phyloP scores from a whole-genome alignment of 352 stramenopile genomes.

The Thraustochytrium striatum region DNA sequence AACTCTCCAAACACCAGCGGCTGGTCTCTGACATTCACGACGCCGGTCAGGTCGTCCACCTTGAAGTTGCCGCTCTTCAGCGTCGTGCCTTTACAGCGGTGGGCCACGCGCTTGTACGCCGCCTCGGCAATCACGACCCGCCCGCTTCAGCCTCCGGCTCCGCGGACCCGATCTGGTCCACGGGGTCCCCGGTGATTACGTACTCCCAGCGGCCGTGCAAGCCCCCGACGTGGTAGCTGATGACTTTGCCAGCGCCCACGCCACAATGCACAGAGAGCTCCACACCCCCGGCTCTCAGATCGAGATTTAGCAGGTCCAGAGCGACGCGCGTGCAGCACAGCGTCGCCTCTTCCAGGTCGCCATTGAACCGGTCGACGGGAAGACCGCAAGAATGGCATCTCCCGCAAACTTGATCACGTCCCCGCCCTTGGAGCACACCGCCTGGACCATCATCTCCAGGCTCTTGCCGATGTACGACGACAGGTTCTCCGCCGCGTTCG shows the following conservation, averaged over 20 bases:
- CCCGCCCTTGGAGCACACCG: conserved; percentile 56
- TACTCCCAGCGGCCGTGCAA: conserved; percentile 37
- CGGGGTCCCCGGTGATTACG: conserved; percentile 44
- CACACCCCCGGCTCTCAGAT: conserved; percentile 30
- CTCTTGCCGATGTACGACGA: conserved; percentile 47
- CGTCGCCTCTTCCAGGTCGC: conserved; percentile 26
- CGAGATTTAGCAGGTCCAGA: conserved; percentile 37
- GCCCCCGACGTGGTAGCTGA: conserved; percentile 44
- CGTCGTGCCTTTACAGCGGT: neutral
- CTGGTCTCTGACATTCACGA: neutral
- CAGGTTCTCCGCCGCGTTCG: conserved; percentile 32
- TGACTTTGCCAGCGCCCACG: conserved; percentile 38
- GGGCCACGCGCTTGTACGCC: conserved; percentile 34
- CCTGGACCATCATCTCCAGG: conserved; percentile 39
- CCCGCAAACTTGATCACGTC: conserved; percentile 79
- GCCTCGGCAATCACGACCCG: conserved; percentile 38
- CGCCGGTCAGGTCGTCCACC: conserved; percentile 1
- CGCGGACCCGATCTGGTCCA: conserved; percentile 45
- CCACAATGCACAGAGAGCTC: conserved; percentile 43
- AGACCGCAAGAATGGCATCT: conserved; percentile 87
- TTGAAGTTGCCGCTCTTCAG: conserved; percentile 39
- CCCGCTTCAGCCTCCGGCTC: conserved; percentile 35
- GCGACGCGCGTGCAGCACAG: conserved; percentile 30
- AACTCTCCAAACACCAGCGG: conserved; percentile 13
- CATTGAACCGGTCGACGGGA: conserved; percentile 57